Base-by-base conservation (phyloP, 805 yeast species). In the Maudiozyma serrabonitensis region DNA sequence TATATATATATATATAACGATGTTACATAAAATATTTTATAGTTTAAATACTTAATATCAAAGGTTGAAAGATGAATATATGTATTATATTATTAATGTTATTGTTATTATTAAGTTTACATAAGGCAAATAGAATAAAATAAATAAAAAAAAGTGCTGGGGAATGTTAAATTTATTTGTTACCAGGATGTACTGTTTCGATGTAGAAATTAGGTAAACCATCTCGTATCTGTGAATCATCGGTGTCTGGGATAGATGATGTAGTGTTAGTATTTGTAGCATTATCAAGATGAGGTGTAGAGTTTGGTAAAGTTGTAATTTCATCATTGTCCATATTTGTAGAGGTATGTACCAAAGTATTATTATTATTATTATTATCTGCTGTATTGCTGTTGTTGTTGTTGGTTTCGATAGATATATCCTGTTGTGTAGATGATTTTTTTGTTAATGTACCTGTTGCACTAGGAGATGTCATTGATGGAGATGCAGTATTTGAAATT, bases 191-290 rank as follows among this genome's bases (percentile, higher is more conserved):
- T 8, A 43, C 46, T n/a, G 39, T 44, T 15, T 44, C 32, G 15
- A 44, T 44, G n/a, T 44, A 23, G 18, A 54, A 50, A 41, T 49
- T 50, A 16, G 56, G 56, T 32, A 52, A 23, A 34, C 34, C 46
- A 43, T 52, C 53, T 39, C 54, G 53, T 15, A 56, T 34, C 38
- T 57, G 54, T 4, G 55, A 54, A 43, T 56, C 56, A 23, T 54
- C 54, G 1, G 62, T 56, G n/a, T 60, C 63, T 6, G 62, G 63
- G 21, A 60, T 53, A 5, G 63, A 59, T 19, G 58, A 52, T 1
- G 58, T 53, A 12, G 59, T 56, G 15, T 50, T 51, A 21, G 57
- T 54, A 28, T 51, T 44, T 5, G 56, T 54, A 12, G 49, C 43
- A 38, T 47, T 49, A 40, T 56, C 56, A 19, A 54, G 44, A 38